Base-by-base conservation (phyloP, 192 early-diverging fungal species). In the Entomortierella beljakovae region DNA sequence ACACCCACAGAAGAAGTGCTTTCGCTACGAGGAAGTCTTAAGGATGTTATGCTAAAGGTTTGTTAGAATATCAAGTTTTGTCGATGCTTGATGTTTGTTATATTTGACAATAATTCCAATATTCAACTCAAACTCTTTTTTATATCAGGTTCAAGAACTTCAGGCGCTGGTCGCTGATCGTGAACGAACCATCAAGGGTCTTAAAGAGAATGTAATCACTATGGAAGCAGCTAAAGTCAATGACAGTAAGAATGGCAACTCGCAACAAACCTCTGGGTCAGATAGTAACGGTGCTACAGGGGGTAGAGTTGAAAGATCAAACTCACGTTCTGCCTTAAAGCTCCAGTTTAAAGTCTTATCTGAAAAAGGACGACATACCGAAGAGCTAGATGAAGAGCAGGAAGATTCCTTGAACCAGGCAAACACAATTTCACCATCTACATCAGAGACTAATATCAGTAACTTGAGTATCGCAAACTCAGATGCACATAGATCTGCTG, bases 1-100 rank as follows among this genome's bases (percentile, higher is more conserved):
- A 69, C 75, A 0, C 75, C 75, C 6, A 69, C 75, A 0, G 75
- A 79, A 18, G 75, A 79, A 26, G 75, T 70, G 0, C 57, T 79
- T 6, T 58, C 53, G 5, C 75, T 79, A 18, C 66, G 75, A 18
- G 75, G 75, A 57, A 79, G 57, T 48, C 61, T 79, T 35, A 79
- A 79, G 40, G 75, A 79, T 65, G 67, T 69, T 6, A 79, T 76
- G 72, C 53, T 61, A 4, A 76, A 62, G 53, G 72, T 76, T 43
- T 54, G 50, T 53, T 26, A 11, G 34, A 15, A 3, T 32, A 10
- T 57, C 37, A 38, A 38, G 6, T 3, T 38, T 33, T 11, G 25
- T 53, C 50, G n/a, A n/a, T n/a, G n/a, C n/a, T n/a, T n/a, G n/a
- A n/a, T n/a, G n/a, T n/a, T n/a, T n/a, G n/a, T n/a, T n/a, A n/a